A percentile compares a stretch with the other conserved stretches of the same genome.
phyloP scores from a whole-genome alignment of 805 yeast species.

The Kazachstania psychrophila region DNA sequence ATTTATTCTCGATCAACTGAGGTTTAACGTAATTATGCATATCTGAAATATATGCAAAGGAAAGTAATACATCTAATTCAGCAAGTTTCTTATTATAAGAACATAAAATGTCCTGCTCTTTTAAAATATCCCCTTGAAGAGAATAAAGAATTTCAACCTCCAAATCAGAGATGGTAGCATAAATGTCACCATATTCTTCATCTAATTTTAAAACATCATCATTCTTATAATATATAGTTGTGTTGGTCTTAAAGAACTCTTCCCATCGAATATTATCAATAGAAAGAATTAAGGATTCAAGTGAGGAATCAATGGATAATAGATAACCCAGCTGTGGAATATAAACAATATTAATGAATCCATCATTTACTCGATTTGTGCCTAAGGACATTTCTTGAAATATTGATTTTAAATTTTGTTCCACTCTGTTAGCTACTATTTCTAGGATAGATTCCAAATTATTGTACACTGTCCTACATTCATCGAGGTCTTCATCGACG shows the following conservation, averaged over 20 bases:
- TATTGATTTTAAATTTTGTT: slow-evolving; percentile 6
- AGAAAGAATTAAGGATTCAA: slow-evolving; percentile 1
- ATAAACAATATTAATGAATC: slow-evolving; percentile 31
- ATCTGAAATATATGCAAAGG: slow-evolving; percentile 30
- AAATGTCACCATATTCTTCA: slow-evolving; percentile 35
- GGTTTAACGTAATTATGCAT: slow-evolving; percentile 29
- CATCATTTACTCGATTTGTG: too few relatives aligned
- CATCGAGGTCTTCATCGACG: slow-evolving; percentile 24
- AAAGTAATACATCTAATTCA: slow-evolving; percentile 32
- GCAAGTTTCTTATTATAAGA: slow-evolving; percentile 22
- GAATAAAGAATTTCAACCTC: slow-evolving; percentile 35
- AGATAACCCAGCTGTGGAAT: slow-evolving; percentile 41
- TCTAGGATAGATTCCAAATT: slow-evolving; percentile 29
- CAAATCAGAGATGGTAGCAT: slow-evolving; percentile 32
- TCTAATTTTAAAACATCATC: slow-evolving; percentile 28
- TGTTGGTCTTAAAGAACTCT: slow-evolving; percentile 32
- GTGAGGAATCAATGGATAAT: slow-evolving; percentile 20
- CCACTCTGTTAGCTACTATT: slow-evolving; percentile 12
- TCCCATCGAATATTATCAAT: slow-evolving; percentile 23
- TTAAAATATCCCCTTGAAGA: slow-evolving; percentile 23
- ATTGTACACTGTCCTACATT: slow-evolving; percentile 19
- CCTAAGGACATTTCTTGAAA: too few relatives aligned
- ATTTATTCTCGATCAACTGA: slow-evolving; percentile 16
- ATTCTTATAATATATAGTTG: slow-evolving; percentile 33
- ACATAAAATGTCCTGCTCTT: slow-evolving; percentile 8